Conservation (phyloP, 1,284 basidiomycete species). For the Veloboletus limbatus region DNA sequence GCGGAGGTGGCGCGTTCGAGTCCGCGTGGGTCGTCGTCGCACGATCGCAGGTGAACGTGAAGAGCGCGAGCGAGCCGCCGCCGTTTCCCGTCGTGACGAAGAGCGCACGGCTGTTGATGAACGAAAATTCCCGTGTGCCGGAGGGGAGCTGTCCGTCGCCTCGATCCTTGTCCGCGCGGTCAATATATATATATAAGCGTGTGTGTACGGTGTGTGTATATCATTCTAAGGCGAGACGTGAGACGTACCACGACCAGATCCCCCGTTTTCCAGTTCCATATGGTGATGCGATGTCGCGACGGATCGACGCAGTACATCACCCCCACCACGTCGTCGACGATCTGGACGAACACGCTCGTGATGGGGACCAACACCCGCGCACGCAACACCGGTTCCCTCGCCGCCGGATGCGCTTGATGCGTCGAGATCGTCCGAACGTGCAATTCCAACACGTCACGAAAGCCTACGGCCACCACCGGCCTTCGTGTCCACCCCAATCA, state of each 20-base stretch:
- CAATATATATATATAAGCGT: no score
- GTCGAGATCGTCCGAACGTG: slow-evolving; percentile 44
- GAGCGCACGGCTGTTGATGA: slow-evolving; percentile 45
- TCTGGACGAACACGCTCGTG: slow-evolving; percentile 42
- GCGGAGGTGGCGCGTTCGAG: not conserved
- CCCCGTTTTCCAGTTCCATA: slow-evolving; percentile 57
- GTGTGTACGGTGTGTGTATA: no score
- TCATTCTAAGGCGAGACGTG: no score
- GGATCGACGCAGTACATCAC: slow-evolving; percentile 40
- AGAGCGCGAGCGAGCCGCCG: slow-evolving; percentile 42
- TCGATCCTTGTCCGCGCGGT: slow-evolving; percentile 23
- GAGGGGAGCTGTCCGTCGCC: slow-evolving; percentile 26
- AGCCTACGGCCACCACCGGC: slow-evolving; percentile 6
- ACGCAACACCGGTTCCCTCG: slow-evolving; percentile 29
- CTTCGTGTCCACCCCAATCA: no score
- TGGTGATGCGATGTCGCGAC: slow-evolving; percentile 37
- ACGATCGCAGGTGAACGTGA: slow-evolving; percentile 29
- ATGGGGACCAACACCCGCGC: slow-evolving; percentile 18
- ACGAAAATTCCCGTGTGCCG: slow-evolving; percentile 43
- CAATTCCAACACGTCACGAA: slow-evolving; percentile 26
- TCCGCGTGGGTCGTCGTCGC: not conserved
- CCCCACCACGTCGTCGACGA: slow-evolving; percentile 51
- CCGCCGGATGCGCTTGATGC: slow-evolving; percentile 41
- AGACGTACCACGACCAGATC: slow-evolving; percentile 42
- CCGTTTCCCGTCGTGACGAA: slow-evolving; percentile 38